phyloP scores from a whole-genome alignment of 1,284 basidiomycete species.

The Apiotrichum akiyoshidainum region DNA sequence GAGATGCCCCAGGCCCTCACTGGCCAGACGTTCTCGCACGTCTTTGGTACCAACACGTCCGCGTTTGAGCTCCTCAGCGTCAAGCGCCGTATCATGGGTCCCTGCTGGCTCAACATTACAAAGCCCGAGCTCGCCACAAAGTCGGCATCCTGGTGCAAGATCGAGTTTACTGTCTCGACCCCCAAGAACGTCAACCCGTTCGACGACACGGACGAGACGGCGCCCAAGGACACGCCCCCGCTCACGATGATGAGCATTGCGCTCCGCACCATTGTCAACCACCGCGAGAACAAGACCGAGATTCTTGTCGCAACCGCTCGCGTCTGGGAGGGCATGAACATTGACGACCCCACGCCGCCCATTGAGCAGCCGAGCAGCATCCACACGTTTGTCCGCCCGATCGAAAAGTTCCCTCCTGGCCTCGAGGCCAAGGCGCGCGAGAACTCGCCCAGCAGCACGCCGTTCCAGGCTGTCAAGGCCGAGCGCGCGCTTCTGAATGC shows the following conservation, averaged over 20 bases:
- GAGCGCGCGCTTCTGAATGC: slow-evolving; percentile 84
- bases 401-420: slow-evolving; percentile 79
- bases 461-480: slow-evolving; percentile 71
- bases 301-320: slow-evolving; percentile 80
- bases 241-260: slow-evolving; percentile 88
- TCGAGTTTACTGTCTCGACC: slow-evolving; percentile 79
- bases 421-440: slow-evolving; percentile 65
- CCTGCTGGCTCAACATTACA: slow-evolving; percentile 91
- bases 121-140: slow-evolving; percentile 68
- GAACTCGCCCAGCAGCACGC: slow-evolving; percentile 60
- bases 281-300: slow-evolving; percentile 89
- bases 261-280: slow-evolving; percentile 88
- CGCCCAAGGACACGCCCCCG: slow-evolving; percentile 80
- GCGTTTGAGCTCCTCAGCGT: slow-evolving; percentile 94
- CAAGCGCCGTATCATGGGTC: slow-evolving; percentile 97
- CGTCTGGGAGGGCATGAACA: slow-evolving; percentile 82
- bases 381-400: slow-evolving; percentile 86
- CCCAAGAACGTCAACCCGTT: slow-evolving; percentile 87
- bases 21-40: slow-evolving; percentile 78
- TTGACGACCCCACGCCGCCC: slow-evolving; percentile 85
- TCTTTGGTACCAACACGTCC: slow-evolving; percentile 89
- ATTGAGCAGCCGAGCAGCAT: slow-evolving; percentile 77
- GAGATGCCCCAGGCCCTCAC: slow-evolving; percentile 68
- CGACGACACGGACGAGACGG: slow-evolving; percentile 65
- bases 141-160: slow-evolving; percentile 90